These are phyloP conservation scores for Pythium biforme DNA, from an alignment of 352 stramenopile genomes.

Conservation along the genomic window DNA sequence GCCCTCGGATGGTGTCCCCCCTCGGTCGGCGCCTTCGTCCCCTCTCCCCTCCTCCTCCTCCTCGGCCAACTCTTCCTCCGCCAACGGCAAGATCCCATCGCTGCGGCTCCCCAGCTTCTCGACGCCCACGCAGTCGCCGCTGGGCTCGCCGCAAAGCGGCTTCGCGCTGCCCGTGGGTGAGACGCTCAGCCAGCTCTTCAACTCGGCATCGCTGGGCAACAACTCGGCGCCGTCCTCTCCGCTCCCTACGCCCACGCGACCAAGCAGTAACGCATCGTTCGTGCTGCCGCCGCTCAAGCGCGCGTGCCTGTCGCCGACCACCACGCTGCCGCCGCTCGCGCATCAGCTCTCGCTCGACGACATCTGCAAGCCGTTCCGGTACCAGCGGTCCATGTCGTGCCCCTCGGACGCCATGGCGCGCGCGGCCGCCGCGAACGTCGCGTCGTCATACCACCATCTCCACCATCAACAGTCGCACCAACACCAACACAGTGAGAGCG, in stretches of 20 bases:
- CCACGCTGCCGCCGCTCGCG: slow-evolving; percentile 26
- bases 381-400: slow-evolving; percentile 68
- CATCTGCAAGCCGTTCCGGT: slow-evolving; percentile 55
- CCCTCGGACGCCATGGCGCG: slow-evolving; percentile 64
- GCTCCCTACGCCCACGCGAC: slow-evolving; percentile 6
- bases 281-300: slow-evolving; percentile 33
- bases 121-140: slow-evolving; percentile 12
- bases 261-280: slow-evolving; percentile 19
- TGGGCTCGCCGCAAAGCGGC: slow-evolving; percentile 33
- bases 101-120: slow-evolving; percentile 51
- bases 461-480: not conserved
- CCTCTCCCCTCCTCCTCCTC: slow-evolving; percentile 5
- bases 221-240: slow-evolving; percentile 14
- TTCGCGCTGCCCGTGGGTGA: slow-evolving; percentile 40
- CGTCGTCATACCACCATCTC: not conserved
- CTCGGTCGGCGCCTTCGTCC: slow-evolving; percentile 18
- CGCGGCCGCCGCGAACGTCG: not conserved
- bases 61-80: slow-evolving; percentile 1
- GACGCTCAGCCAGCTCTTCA: slow-evolving; percentile 22
- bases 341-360: slow-evolving; percentile 34
- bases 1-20: slow-evolving; percentile 24
- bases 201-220: slow-evolving; percentile 19
- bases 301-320: slow-evolving; percentile 22
- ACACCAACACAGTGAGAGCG: not conserved
- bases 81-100: slow-evolving; percentile 29